phyloP scores from a whole-genome alignment of 202 grass and related monocot species.

The Zizania palustris region DNA sequence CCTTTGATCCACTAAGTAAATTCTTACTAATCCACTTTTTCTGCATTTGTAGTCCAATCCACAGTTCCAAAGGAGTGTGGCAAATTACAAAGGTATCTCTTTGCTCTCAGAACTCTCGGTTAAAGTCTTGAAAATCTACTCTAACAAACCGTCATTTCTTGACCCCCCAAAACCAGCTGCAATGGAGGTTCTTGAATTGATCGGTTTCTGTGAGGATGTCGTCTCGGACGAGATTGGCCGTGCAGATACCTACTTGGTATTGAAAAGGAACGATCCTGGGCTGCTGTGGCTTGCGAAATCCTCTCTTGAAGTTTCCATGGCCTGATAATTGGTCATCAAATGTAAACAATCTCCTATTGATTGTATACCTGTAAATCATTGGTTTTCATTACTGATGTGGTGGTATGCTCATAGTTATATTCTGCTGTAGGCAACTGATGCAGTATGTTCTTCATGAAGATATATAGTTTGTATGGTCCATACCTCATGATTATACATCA shows the following conservation, averaged over 20 bases:
- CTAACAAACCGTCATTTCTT: neutral
- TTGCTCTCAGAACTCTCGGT: neutral
- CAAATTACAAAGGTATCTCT: slow-evolving; percentile 65
- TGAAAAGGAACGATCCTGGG: slow-evolving; percentile 94
- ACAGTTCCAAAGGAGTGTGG: slow-evolving; percentile 80
- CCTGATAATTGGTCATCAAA: slow-evolving; percentile 31
- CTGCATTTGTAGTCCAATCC: slow-evolving; percentile 68
- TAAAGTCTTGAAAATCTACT: neutral
- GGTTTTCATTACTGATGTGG: slow-evolving; percentile 7
- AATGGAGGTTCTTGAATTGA: slow-evolving; percentile 86
- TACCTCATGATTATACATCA: neutral
- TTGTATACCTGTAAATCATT: slow-evolving; percentile 24
- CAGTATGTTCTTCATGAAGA: slow-evolving; percentile 18
- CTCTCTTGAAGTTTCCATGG: slow-evolving; percentile 77
- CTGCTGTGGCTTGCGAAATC: slow-evolving; percentile 90
- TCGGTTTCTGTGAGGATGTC: slow-evolving; percentile 81
- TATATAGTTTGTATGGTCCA: neutral
- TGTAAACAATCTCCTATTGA: slow-evolving; percentile 1
- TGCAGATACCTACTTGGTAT: slow-evolving; percentile 69
- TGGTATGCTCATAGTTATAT: neutral
- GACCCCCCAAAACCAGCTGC: slow-evolving; percentile 56
- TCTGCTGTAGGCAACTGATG: neutral
- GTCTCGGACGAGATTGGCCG: slow-evolving; percentile 64
- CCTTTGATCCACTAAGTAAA: neutral
- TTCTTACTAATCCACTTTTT: slow-evolving; percentile 11